Base-by-base conservation (phyloP, 208 protist species). In the Crithidia sp. region DNA sequence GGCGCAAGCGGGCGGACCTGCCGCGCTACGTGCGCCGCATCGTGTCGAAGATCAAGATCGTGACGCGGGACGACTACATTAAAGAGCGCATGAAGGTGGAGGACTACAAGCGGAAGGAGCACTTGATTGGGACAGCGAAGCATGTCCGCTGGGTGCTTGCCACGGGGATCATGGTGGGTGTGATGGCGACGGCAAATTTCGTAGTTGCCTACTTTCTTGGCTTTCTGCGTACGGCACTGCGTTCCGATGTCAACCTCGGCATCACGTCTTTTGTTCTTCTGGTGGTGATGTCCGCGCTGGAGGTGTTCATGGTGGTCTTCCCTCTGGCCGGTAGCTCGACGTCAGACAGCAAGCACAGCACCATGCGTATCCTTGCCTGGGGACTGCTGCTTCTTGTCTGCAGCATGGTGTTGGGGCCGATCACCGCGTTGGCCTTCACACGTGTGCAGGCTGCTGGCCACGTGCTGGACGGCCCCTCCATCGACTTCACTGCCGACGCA, bases 61-160 rank as follows among this genome's bases (percentile, higher is more conserved):
- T 96, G 28, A 92, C 92, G 5, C 84, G 88, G 13, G 87, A 89
- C 55, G 89, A 96, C 61, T 94, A 90, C 75, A 85, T 96, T 52
- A 59, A 65, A 14, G 87, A 94, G 79, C 67, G 78, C 16, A 52
- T 76, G 45, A 85, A 86, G 57, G 81, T 91, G n/a, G 83, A 89
- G 47, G 81, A 79, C 54, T 86, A 78, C 63, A 81, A 88, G 61
- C 76, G 76, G 57, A 83, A 79, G 36, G 84, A 91, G 17, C 65
- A 77, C n/a, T 54, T 91, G 12, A 82, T 91, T 39, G 50, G 77
- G 57, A 83, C 81, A 7, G 88, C 79, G 2, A 85, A 83, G 49
- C 84, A 94, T 66, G 49, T 92, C 2, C 83, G 83, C 16, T 94
- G 89, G 92, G 92, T 87, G 53, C 67, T 93, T 17, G 92, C 89